Percentiles rank a stretch among this genome's conserved stretches.
Conservation (phyloP, 1,284 basidiomycete genomes). For the Fomitopsis betulina region DNA sequence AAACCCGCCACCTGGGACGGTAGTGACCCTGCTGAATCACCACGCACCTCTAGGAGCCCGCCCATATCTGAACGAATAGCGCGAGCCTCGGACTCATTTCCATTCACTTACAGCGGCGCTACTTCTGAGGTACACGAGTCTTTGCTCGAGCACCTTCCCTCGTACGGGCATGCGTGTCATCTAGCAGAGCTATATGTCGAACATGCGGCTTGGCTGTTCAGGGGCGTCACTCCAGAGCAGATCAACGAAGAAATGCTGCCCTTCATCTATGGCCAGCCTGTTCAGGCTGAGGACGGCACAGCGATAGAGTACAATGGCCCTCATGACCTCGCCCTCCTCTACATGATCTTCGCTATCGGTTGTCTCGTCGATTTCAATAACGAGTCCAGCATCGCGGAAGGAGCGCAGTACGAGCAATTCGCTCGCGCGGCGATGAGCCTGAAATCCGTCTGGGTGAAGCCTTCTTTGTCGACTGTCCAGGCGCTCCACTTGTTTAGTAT, state of each 20-base stretch:
- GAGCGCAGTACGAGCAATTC: constrained; percentile 53
- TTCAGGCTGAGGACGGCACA: constrained; percentile 11
- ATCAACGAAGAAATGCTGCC: constrained; percentile 57
- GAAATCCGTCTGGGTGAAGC: constrained; percentile 31
- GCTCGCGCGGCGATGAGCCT: constrained; percentile 36
- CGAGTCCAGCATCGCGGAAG: constrained; percentile 53
- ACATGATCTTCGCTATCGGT: constrained; percentile 55
- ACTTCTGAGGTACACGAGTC: constrained; percentile 40
- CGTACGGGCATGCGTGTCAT: constrained; percentile 40
- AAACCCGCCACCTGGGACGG: constrained; percentile 19
- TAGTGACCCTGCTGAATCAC: constrained; percentile 28
- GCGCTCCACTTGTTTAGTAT: constrained; percentile 52
- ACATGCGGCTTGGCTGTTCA: constrained; percentile 48
- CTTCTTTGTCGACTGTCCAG: constrained; percentile 37
- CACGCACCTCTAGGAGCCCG: constrained; percentile 30
- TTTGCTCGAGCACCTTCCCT: constrained; percentile 35
- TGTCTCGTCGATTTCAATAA: constrained; percentile 59
- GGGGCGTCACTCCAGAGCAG: constrained; percentile 54
- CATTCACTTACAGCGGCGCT: constrained; percentile 57
- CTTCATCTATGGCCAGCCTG: constrained; percentile 47
- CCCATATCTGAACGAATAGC: constrained; percentile 36
- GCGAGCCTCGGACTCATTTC: constrained; percentile 58
- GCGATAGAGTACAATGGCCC: constrained; percentile 30
- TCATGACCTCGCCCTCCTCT: constrained; percentile 54
- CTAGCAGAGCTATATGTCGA: constrained; percentile 62